phyloP scores from a whole-genome alignment of 768 basidiomycete species.

The Asterophora parasitica region DNA sequence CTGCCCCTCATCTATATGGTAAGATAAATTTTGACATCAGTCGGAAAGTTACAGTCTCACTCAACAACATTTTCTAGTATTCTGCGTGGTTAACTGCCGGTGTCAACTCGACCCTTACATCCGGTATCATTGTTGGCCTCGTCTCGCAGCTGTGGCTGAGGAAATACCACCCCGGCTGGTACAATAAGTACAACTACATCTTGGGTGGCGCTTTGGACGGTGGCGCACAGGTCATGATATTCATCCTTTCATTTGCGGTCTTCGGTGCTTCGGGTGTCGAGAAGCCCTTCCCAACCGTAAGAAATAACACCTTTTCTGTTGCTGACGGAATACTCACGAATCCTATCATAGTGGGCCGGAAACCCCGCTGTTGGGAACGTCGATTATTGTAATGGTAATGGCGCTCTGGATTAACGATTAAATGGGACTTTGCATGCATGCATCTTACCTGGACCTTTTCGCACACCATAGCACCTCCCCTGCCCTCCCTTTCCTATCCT shows the following conservation, averaged over 20 bases:
- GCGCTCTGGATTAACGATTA: slow-evolving; percentile 28
- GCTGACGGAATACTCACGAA: not conserved
- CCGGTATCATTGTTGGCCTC: slow-evolving; percentile 47
- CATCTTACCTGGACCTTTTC: too few species aligned
- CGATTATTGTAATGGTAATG: slow-evolving; percentile 59
- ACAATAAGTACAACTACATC: slow-evolving; percentile 62
- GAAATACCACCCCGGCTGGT: slow-evolving; percentile 58
- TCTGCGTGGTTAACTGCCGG: slow-evolving; percentile 45
- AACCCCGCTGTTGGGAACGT: slow-evolving; percentile 50
- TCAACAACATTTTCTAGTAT: slow-evolving; percentile 22
- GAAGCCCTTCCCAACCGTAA: slow-evolving; percentile 45
- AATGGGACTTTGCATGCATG: too few species aligned
- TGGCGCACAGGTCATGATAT: slow-evolving; percentile 61
- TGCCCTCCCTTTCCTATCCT: too few species aligned
- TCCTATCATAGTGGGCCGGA: slow-evolving; percentile 42
- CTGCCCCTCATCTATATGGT: slow-evolving; percentile 56
- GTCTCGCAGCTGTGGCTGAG: slow-evolving; percentile 59
- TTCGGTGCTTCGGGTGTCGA: slow-evolving; percentile 50
- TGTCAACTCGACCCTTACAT: slow-evolving; percentile 47
- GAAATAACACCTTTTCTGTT: slow-evolving; percentile 7
- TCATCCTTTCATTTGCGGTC: slow-evolving; percentile 60
- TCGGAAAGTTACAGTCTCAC: too few species aligned
- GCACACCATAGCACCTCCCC: too few species aligned
- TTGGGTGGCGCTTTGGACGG: slow-evolving; percentile 64
- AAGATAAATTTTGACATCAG: not conserved